Conservation (phyloP, 2,329 filamentous ascomycete species). For the Thelonectria discophora region DNA sequence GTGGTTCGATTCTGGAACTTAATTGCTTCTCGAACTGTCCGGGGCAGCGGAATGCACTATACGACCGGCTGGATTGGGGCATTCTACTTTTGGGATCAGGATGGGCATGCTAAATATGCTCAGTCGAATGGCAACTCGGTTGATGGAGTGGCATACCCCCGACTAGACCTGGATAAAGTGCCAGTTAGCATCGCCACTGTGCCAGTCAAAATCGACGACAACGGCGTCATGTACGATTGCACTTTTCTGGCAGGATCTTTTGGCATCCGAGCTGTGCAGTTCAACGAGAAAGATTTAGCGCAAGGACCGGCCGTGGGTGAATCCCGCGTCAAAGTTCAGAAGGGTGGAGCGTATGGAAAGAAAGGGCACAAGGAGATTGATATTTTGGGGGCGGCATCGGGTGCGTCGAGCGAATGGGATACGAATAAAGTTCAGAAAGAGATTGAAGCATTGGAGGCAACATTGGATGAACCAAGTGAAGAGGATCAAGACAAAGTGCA, state of each 20-base stretch:
- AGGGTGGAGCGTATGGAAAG: too few species aligned
- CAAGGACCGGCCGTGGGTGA: too few species aligned
- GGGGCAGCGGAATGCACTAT: background rate
- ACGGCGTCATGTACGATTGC: background rate
- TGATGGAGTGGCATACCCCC: slow-evolving; percentile 12
- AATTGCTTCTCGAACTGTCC: slow-evolving; percentile 11
- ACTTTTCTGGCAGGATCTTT: slow-evolving; percentile 33
- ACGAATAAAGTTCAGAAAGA: too few species aligned
- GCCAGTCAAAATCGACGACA: slow-evolving; percentile 25
- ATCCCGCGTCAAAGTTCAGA: too few species aligned
- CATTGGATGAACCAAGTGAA: too few species aligned
- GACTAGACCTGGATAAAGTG: slow-evolving; percentile 3
- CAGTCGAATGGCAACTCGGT: background rate
- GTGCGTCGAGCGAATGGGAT: too few species aligned
- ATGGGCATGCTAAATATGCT: background rate
- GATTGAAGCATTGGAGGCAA: too few species aligned
- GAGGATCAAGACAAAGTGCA: too few species aligned
- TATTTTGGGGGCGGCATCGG: too few species aligned
- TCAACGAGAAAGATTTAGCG: too few species aligned
- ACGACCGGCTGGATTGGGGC: slow-evolving; percentile 31
- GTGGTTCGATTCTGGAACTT: slow-evolving; percentile 50
- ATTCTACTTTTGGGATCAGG: slow-evolving; percentile 31
- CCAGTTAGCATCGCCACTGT: slow-evolving; percentile 24
- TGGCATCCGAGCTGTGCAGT: slow-evolving; percentile 15
- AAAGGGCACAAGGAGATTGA: too few species aligned